Percentiles rank a stretch among this genome's conserved stretches.
Evolutionary conservation across 306 rosid species (phyloP).

Genomic region (Luffa aegyptiaca): DNA sequence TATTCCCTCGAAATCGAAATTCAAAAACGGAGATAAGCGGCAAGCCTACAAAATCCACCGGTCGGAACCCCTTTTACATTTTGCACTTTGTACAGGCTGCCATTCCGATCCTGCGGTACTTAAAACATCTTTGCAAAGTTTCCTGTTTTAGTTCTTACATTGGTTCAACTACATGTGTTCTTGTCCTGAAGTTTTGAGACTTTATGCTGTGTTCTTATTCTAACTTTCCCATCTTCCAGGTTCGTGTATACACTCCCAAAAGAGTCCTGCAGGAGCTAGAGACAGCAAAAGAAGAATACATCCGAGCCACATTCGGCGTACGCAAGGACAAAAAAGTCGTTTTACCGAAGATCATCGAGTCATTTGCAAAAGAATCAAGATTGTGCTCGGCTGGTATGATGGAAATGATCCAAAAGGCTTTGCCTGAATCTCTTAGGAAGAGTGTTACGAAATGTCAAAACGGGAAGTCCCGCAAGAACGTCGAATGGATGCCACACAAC

Average conservation of each 20-base stretch:
- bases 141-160: not conserved
- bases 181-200: not conserved
- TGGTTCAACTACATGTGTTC: not conserved
- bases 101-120: conserved; percentile 90
- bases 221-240: conserved; percentile 23
- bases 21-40: conserved; percentile 53
- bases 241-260: conserved; percentile 41
- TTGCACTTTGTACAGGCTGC: conserved; percentile 85
- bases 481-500: conserved; percentile 79
- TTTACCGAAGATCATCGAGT: conserved; percentile 70
- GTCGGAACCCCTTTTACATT: conserved; percentile 65
- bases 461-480: conserved; percentile 56
- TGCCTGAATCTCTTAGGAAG: conserved; percentile 72
- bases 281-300: conserved; percentile 12
- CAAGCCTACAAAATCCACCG: conserved; percentile 59
- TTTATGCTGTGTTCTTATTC: not conserved
- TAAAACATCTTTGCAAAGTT: not conserved
- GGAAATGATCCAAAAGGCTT: conserved; percentile 61
- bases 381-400: conserved; percentile 47
- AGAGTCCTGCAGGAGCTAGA: conserved; percentile 16
- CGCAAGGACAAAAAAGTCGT: conserved; percentile 70
- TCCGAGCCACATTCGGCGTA: conserved; percentile 46
- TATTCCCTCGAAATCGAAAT: conserved; percentile 54
- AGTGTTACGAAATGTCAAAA: conserved; percentile 39
- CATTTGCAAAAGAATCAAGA: conserved; percentile 61